Evolutionary conservation across 768 basidiomycete species (phyloP).

Genomic region (Naematelia encephala): DNA sequence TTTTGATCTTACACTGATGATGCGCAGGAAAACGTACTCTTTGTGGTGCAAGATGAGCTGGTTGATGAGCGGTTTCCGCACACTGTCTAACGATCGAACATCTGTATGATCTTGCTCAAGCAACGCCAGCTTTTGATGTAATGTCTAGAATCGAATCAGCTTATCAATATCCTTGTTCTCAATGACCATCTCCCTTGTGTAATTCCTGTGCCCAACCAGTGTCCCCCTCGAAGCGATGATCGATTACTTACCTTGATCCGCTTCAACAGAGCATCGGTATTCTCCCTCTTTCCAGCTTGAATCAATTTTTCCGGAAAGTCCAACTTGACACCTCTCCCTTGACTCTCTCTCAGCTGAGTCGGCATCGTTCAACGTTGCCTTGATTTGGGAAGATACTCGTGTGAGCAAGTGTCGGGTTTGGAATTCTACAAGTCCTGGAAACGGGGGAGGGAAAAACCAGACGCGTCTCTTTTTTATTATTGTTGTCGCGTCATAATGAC

Average conservation of each 20-base stretch:
- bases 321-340: conserved; percentile 32
- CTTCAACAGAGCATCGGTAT: conserved; percentile 76
- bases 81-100: conserved; percentile 63
- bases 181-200: too few relatives aligned
- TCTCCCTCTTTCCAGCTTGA: conserved; percentile 63
- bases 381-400: too few relatives aligned
- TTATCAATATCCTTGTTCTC: too few relatives aligned
- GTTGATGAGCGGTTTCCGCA: conserved; percentile 74
- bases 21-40: conserved; percentile 55
- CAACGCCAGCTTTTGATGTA: conserved; percentile 60
- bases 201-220: too few relatives aligned
- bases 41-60: conserved; percentile 83
- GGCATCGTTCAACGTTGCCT: not conserved
- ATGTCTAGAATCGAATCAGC: conserved; percentile 31
- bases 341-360: not conserved
- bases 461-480: not conserved
- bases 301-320: conserved; percentile 77
- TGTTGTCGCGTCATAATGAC: not conserved
- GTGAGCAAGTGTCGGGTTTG: too few relatives aligned
- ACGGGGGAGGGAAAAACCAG: not conserved
- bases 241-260: conserved; percentile 62
- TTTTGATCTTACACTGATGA: not conserved
- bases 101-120: conserved; percentile 88
- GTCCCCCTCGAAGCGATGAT: not conserved
- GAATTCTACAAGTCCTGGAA: too few relatives aligned